A percentile compares a stretch with the other conserved stretches of the same genome.
phyloP scores from a whole-genome alignment of 106 monocot genomes.

The Triglochin maritima region DNA sequence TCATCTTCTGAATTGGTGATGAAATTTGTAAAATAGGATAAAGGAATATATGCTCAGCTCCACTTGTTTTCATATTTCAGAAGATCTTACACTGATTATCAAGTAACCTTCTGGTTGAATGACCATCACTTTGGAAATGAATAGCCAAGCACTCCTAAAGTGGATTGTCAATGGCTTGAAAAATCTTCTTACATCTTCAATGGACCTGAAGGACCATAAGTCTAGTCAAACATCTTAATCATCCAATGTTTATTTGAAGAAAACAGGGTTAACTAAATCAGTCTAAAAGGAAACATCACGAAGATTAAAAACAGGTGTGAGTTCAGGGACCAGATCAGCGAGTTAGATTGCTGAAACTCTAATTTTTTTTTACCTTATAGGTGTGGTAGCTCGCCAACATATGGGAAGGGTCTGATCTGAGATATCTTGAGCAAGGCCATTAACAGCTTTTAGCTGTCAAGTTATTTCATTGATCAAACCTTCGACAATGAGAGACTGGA shows the following conservation, averaged over 20 bases:
- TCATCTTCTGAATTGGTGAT: neutral
- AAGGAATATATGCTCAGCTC: neutral
- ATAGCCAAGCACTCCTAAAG: constrained; percentile 50
- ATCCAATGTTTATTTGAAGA: no score
- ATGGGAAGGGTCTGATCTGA: constrained; percentile 57
- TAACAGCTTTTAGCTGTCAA: constrained; percentile 46
- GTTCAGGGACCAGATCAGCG: no score
- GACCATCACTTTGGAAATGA: constrained; percentile 35
- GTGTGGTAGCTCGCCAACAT: constrained; percentile 52
- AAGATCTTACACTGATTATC: constrained; percentile 45
- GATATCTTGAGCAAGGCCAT: constrained; percentile 38
- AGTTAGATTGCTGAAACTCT: no score
- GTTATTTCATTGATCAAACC: neutral
- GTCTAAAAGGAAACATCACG: no score
- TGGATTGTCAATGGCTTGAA: constrained; percentile 71
- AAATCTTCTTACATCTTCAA: constrained; percentile 51
- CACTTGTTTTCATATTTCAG: no score
- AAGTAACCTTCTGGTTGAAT: constrained; percentile 81
- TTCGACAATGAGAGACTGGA: neutral
- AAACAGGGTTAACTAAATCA: no score
- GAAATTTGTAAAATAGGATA: neutral
- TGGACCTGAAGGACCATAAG: constrained; percentile 35
- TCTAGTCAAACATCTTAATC: constrained; percentile 11
- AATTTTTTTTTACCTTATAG: constrained; percentile 28
- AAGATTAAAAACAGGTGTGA: no score